Conservation (phyloP, 495 filamentous ascomycete genomes). For the Penicillium bialowiezense region DNA sequence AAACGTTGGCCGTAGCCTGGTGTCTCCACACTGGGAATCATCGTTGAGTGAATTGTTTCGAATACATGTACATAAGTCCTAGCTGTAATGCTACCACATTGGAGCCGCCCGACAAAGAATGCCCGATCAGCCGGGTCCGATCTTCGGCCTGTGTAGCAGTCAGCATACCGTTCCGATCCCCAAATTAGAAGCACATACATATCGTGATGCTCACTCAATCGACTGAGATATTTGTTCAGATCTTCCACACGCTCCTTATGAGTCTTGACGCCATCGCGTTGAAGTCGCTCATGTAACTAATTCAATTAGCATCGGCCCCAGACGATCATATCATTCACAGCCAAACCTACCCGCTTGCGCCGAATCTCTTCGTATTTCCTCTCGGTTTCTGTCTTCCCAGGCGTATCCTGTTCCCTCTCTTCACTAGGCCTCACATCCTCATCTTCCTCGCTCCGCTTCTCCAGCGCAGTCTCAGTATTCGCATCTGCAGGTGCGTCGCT, state of each 20-base stretch:
- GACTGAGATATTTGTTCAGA: slow-evolving; percentile 87
- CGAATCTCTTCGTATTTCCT: slow-evolving; percentile 72
- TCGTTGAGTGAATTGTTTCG: not conserved
- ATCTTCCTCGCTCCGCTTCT: slow-evolving; percentile 1
- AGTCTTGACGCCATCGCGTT: slow-evolving; percentile 83
- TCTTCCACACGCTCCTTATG: slow-evolving; percentile 97
- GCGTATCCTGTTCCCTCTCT: slow-evolving; percentile 3
- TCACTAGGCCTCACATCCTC: slow-evolving; percentile 3
- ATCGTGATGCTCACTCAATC: slow-evolving; percentile 94
- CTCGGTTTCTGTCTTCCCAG: slow-evolving; percentile 83
- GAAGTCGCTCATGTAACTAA: slow-evolving; percentile 68
- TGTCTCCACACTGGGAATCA: too few species aligned
- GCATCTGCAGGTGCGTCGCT: not conserved
- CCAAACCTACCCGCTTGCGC: slow-evolving; percentile 68
- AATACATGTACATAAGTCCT: not conserved
- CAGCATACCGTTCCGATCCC: slow-evolving; percentile 5
- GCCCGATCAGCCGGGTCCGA: slow-evolving; percentile 62
- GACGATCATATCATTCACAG: slow-evolving; percentile 6
- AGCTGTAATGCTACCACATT: not conserved
- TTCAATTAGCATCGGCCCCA: not conserved
- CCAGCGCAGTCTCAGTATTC: not conserved
- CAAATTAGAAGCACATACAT: slow-evolving; percentile 57
- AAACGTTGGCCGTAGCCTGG: too few species aligned
- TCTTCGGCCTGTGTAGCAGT: slow-evolving; percentile 57
- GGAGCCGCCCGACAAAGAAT: not conserved